These are phyloP conservation scores for Leucaena leucocephala DNA, from an alignment of 306 rosid genomes.

Conservation along the genomic window DNA sequence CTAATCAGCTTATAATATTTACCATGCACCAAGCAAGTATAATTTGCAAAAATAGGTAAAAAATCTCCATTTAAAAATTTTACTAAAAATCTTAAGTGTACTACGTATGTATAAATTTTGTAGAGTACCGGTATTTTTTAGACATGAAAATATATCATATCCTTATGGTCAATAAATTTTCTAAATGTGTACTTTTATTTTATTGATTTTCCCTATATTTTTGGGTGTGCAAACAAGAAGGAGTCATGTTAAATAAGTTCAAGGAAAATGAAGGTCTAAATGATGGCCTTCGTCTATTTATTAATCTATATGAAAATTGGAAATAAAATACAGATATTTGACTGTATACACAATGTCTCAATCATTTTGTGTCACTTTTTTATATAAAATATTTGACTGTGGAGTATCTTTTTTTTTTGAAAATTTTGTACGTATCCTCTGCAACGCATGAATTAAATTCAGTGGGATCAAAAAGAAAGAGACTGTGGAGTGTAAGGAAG, in stretches of 20 bases:
- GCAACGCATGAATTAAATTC: neutral
- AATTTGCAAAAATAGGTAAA: too few species aligned
- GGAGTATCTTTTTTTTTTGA: neutral
- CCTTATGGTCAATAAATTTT: too few species aligned
- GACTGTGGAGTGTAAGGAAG: neutral
- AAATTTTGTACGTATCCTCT: neutral
- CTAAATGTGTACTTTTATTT: too few species aligned
- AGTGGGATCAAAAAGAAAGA: neutral
- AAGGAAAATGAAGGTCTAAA: neutral
- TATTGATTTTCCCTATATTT: too few species aligned
- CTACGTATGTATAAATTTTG: too few species aligned
- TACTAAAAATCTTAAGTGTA: too few species aligned
- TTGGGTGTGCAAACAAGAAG: neutral
- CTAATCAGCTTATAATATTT: neutral
- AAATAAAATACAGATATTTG: neutral
- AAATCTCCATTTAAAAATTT: too few species aligned
- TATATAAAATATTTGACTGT: neutral
- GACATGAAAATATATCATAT: too few species aligned
- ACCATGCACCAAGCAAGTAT: neutral
- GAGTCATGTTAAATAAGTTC: neutral
- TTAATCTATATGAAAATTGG: neutral
- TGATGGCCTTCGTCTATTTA: neutral
- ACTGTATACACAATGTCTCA: neutral
- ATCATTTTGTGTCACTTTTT: neutral
- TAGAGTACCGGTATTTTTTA: too few species aligned